A percentile compares a stretch with the other conserved stretches of the same genome.
phyloP scores from a whole-genome alignment of 768 basidiomycete species.

The Omphalotus guepiniiformis region DNA sequence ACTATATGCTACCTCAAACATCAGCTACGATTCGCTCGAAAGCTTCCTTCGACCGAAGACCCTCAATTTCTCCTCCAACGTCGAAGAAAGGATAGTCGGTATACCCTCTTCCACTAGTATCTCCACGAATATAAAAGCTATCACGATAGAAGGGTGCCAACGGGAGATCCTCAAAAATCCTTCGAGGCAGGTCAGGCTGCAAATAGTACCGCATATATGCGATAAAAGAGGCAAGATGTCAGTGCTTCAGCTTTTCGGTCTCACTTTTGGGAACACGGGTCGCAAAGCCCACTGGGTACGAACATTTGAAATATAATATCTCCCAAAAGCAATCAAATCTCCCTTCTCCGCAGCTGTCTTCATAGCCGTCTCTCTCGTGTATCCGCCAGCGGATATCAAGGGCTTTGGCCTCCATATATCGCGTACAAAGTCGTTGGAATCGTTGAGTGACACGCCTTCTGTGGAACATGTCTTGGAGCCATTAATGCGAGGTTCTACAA shows the following conservation, averaged over 20 bases:
- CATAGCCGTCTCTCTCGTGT: conserved; percentile 27
- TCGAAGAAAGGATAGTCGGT: conserved; percentile 24
- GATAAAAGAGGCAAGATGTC: too few species aligned
- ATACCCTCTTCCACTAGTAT: conserved; percentile 21
- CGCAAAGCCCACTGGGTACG: conserved; percentile 11
- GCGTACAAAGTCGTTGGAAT: conserved; percentile 32
- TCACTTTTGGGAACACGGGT: background rate
- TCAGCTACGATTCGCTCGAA: background rate
- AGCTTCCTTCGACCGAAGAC: background rate
- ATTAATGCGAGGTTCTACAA: conserved; percentile 30
- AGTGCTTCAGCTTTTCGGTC: background rate
- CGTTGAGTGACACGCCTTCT: background rate
- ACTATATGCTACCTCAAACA: too few species aligned
- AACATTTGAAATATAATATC: conserved; percentile 35
- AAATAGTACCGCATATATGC: too few species aligned
- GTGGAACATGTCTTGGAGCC: conserved; percentile 6
- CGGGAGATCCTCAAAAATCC: conserved; percentile 23
- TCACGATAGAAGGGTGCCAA: conserved; percentile 21
- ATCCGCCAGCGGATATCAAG: conserved; percentile 32
- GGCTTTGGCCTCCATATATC: conserved; percentile 30
- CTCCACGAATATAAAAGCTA: conserved; percentile 22
- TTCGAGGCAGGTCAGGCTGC: conserved; percentile 29
- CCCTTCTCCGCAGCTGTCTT: conserved; percentile 25
- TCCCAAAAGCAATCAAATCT: conserved; percentile 32
- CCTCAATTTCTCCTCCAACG: background rate